Base-by-base conservation (phyloP, 2,329 filamentous ascomycete genomes). In the Penicillium sp. region DNA sequence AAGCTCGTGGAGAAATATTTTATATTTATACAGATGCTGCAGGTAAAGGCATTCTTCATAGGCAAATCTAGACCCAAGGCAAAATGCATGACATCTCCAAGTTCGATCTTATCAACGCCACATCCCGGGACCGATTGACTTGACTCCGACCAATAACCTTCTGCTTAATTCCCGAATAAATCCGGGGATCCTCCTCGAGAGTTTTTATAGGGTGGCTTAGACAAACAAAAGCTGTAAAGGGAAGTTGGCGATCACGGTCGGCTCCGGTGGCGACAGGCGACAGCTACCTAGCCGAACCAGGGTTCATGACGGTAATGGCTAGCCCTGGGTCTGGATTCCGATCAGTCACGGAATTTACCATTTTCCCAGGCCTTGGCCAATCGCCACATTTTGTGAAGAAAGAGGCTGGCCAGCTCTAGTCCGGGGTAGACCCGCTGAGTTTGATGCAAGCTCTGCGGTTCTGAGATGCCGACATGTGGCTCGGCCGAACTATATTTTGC, bases 391-490 rank as follows among this genome's bases (percentile, higher is more conserved):
- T 10, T 3, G 25, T 18, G 32, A 25, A 31, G n/a, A 32, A 25
- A 24, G 24, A 46, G 33, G 8, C 47, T 42, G 31, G 47, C 24
- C 44, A 8, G 41, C 9, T 50, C 32, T 47, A 45, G 41, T 48
- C 49, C 15, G 49, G 49, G 49, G 52, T 50, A 50, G 47, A 44
- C 29, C 24, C 10, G 15, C 25, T 23, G 29, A 33, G 27, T 29
- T 31, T 27, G 40, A 43, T 31, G n/a, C 40, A 32, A 43, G 23
- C 31, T 40, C 9, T 46, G 28, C 27, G 38, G 29, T 37, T 47
- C 38, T 47, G 28, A 33, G 12, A 27, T n/a, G 4, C 13, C 37
- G 23, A 40, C 1, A 3, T 40, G 10, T 15, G 25, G 33, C n/a
- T 45, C 47, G 51, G 51, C 51, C 51, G 44, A 42, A 38, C 15